A percentile compares a stretch with the other conserved stretches of the same genome.
Conservation (phyloP, 495 filamentous ascomycete species). For the Aspergillus steynii region DNA sequence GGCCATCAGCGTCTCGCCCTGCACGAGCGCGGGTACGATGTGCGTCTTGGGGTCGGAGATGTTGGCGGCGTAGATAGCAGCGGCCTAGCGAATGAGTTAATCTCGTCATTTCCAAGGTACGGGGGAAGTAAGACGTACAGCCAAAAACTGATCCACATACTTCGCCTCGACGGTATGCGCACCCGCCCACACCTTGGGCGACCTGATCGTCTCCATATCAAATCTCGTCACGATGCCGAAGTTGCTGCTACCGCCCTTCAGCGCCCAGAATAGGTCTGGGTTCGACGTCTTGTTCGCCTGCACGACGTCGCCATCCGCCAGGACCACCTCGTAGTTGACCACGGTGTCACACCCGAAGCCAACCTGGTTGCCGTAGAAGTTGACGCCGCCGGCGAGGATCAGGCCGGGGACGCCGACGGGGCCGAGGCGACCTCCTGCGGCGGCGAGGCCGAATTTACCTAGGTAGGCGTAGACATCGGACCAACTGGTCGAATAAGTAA, state of each 20-base stretch:
- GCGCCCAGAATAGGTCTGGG: conserved; percentile 61
- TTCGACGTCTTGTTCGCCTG: conserved; percentile 52
- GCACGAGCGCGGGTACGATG: conserved; percentile 34
- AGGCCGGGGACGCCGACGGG: conserved; percentile 52
- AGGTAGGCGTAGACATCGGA: conserved; percentile 53
- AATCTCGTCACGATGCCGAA: conserved; percentile 56
- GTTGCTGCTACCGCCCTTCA: conserved; percentile 56
- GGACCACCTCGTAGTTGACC: conserved; percentile 57
- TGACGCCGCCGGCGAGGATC: conserved; percentile 55
- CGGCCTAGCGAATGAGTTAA: conserved; percentile 19
- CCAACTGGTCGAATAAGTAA: conserved; percentile 47
- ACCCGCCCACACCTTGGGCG: conserved; percentile 49
- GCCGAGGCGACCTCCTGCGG: conserved; percentile 55
- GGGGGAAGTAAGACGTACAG: conserved; percentile 14
- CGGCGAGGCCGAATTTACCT: conserved; percentile 42
- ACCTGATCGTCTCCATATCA: conserved; percentile 49
- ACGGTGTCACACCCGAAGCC: conserved; percentile 56
- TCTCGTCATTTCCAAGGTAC: neutral
- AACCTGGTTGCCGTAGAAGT: conserved; percentile 44
- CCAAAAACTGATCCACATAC: conserved; percentile 34
- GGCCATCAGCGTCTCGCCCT: conserved; percentile 27
- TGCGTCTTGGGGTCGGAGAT: conserved; percentile 36
- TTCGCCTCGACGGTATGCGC: conserved; percentile 28
- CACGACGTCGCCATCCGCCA: conserved; percentile 56
- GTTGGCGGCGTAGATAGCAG: conserved; percentile 30